Percentiles rank a stretch among this genome's conserved stretches.
phyloP scores from a whole-genome alignment of 192 early-diverging fungal genomes.

The Coemansia sp. region DNA sequence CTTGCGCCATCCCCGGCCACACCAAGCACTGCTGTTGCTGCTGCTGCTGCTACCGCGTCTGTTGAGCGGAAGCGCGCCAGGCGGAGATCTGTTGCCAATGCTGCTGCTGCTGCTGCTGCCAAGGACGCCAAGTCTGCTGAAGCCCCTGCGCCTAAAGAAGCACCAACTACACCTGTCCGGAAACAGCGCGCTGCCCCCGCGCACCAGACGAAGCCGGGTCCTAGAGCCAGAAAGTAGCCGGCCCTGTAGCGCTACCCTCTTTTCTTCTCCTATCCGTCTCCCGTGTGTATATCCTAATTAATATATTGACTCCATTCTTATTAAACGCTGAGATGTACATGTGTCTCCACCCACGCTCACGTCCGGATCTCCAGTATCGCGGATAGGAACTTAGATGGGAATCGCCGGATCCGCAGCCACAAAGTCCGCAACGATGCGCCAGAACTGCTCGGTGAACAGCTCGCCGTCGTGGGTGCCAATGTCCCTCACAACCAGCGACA shows the following conservation, averaged over 20 bases:
- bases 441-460: constrained; percentile 25
- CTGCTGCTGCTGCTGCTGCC: not conserved
- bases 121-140: not conserved
- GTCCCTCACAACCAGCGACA: constrained; percentile 20
- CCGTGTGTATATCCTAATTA: no score
- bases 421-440: constrained; percentile 32
- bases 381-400: no score
- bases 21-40: not conserved
- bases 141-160: not conserved
- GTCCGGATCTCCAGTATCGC: no score
- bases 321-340: no score
- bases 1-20: not conserved
- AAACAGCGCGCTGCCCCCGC: not conserved
- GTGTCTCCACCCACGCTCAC: no score
- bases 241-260: no score
- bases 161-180: not conserved
- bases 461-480: constrained; percentile 32
- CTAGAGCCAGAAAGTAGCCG: not conserved
- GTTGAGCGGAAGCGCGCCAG: constrained; percentile 18
- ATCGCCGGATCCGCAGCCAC: not conserved
- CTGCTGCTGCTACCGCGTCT: not conserved
- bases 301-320: no score
- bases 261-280: no score
- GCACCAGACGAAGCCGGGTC: not conserved
- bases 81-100: not conserved